Conservation (phyloP, 805 yeast species). For the Candida suzukii region DNA sequence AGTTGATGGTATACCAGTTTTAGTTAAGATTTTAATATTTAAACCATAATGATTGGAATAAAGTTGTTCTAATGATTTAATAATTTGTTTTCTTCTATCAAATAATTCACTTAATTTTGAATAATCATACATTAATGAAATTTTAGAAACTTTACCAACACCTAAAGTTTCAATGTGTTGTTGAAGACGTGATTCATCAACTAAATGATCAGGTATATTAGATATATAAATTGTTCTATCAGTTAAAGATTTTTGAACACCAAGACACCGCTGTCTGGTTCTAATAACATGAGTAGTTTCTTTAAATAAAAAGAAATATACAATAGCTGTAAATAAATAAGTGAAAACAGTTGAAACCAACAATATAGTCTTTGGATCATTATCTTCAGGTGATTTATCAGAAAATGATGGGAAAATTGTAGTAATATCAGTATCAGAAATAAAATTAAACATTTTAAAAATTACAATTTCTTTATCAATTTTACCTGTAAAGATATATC, state of each 20-base stretch:
- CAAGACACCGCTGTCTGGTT: slow-evolving; percentile 50
- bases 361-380: slow-evolving; percentile 27
- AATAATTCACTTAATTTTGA: slow-evolving; percentile 33
- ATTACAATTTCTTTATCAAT: slow-evolving; percentile 27
- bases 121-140: slow-evolving; percentile 38
- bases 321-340: slow-evolving; percentile 42
- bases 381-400: slow-evolving; percentile 24
- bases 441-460: not conserved
- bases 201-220: slow-evolving; percentile 43
- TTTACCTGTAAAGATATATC: slow-evolving; percentile 45
- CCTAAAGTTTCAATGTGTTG: slow-evolving; percentile 47
- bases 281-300: slow-evolving; percentile 43
- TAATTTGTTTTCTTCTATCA: slow-evolving; percentile 23
- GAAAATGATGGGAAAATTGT: too few species aligned
- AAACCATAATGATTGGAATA: slow-evolving; percentile 37
- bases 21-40: slow-evolving; percentile 26
- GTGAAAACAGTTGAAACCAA: slow-evolving; percentile 52
- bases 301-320: slow-evolving; percentile 35
- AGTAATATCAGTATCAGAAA: slow-evolving; percentile 4
- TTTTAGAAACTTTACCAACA: slow-evolving; percentile 46
- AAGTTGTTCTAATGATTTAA: slow-evolving; percentile 31
- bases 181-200: slow-evolving; percentile 36
- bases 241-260: slow-evolving; percentile 51
- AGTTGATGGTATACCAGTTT: slow-evolving; percentile 17
- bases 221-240: slow-evolving; percentile 52